These are phyloP conservation scores for Phytophthora hybrid DNA, from an alignment of 352 stramenopile species.

Conservation along the genomic window DNA sequence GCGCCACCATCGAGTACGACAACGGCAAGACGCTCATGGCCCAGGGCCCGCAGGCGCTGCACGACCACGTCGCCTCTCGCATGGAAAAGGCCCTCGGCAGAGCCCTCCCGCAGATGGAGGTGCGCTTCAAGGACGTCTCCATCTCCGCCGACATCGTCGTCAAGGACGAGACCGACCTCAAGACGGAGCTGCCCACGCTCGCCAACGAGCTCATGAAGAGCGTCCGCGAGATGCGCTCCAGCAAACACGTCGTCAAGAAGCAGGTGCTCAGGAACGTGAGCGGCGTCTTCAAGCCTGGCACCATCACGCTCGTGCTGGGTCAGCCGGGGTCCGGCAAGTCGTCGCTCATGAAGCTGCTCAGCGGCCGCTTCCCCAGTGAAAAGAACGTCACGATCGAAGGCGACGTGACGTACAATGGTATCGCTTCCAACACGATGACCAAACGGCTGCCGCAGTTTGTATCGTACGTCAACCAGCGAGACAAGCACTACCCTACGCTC, in stretches of 20 bases:
- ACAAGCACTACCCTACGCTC: neutral
- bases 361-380: conserved; percentile 25
- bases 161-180: conserved; percentile 18
- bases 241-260: conserved; percentile 33
- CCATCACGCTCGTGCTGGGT: conserved; percentile 19
- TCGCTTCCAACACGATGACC: neutral
- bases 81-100: conserved; percentile 31
- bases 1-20: conserved; percentile 6
- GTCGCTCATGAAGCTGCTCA: conserved; percentile 22
- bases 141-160: conserved; percentile 19
- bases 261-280: conserved; percentile 22
- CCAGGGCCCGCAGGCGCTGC: conserved; percentile 9
- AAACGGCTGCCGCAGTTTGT: neutral
- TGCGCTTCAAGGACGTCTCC: conserved; percentile 34
- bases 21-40: conserved; percentile 25
- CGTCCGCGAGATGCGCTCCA: conserved; percentile 3
- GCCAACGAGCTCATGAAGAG: conserved; percentile 23
- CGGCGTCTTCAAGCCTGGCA: conserved; percentile 18
- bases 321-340: conserved; percentile 23
- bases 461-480: neutral
- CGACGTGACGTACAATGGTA: conserved; percentile 38
- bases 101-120: conserved; percentile 39
- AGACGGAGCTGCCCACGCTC: conserved; percentile 38
- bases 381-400: conserved; percentile 34
- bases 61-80: conserved; percentile 27